Evolutionary conservation across 1,284 basidiomycete species (phyloP), one percentile per base, ranked within the genome.

Genomic region (Papiliotrema laurentii): DNA sequence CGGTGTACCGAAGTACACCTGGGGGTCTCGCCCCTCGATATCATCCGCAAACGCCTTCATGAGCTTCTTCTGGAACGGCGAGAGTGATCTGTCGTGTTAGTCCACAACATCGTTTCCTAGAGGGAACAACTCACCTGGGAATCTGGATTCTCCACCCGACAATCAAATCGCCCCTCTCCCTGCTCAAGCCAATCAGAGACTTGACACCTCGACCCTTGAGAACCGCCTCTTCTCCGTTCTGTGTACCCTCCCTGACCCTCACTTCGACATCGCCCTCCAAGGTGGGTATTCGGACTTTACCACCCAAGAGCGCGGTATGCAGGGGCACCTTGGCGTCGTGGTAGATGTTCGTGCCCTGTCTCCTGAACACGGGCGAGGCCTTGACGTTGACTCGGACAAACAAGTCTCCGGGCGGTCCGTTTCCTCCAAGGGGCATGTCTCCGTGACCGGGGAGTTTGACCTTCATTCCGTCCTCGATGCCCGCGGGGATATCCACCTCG

Each of bases 381-480:
- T 83, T 79, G 42, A 98, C 91, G 61, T 83, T 83, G 54, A 99
- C 81, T 55, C 92, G 83, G 37, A 99, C 87, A 56, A 88, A 81
- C 22, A 99, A 79, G 73, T 97, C 90, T 2, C 96, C 96, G 7
- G 82, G 73, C 19, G 76, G 77, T 41, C 91, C 91, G 59, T 81
- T 83, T 33, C 86, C 85, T 26, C 82, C 78, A 21, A 94, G 73
- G 21, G 96, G 87, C 28, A 85, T 85, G 74, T 99, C 92, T 30
- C 96, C 96, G 40, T 81, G 81, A 35, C 83, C 83, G 11, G 87
- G 82, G 44, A 98, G 78, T 54, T 89, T 85, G 59, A 99, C 82
- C 49, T 85, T 83, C 88, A 94, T 96, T 25, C 96, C 96, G 70
- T 98, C 92, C 72, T 99, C 96, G 45, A 97, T 87, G 83, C 90